Base-by-base conservation (phyloP, 2,329 filamentous ascomycete genomes). In the Alternaria brassicicola region DNA sequence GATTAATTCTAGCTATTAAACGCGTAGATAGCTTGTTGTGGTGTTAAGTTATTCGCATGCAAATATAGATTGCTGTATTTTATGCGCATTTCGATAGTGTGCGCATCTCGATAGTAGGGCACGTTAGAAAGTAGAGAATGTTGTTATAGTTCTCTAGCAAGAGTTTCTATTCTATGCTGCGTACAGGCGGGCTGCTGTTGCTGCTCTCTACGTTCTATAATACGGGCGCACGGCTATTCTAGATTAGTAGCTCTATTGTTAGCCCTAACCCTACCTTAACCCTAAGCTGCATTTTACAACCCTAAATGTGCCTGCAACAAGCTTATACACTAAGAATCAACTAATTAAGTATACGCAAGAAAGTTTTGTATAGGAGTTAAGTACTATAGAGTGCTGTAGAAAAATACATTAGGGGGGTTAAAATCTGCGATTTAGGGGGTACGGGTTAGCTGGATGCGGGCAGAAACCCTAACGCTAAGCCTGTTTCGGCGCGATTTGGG, bases 211-310 rank as follows among this genome's bases (percentile, higher is more conserved):
- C 23, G 25, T 30, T 30, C 33, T 51, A 12, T 39, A 21, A 49
- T 49, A 7, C 15, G 23, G 31, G 48, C 48, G 17, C 36, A 36
- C 36, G 38, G 21, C n/a, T 51, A 10, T 51, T 21, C 48, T 9
- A 42, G 48, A 51, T 33, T 9, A n/a, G 38, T 33, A 51, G 38
- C 48, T 51, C 48, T 10, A 51, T 51, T 38, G 36, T 38, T 38
- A 38, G 30, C 30, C 12, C 30, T 31, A 31, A 31, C 30, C 30
- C 30, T 31, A 38, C 36, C 36, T 13, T 38, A 38, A 38, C 36
- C 36, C 36, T 38, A 38, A 38, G 36, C 36, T 38, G 19, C n/a
- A 38, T 38, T 38, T 8, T 13, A 38, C 36, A 38, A 38, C 30
- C 36, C n/a, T 19, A 19, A 38, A 38, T 38, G n/a, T 38, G 36